Evolutionary conservation across 306 rosid genomes (phyloP).

Genomic region (Ormosia emarginata): DNA sequence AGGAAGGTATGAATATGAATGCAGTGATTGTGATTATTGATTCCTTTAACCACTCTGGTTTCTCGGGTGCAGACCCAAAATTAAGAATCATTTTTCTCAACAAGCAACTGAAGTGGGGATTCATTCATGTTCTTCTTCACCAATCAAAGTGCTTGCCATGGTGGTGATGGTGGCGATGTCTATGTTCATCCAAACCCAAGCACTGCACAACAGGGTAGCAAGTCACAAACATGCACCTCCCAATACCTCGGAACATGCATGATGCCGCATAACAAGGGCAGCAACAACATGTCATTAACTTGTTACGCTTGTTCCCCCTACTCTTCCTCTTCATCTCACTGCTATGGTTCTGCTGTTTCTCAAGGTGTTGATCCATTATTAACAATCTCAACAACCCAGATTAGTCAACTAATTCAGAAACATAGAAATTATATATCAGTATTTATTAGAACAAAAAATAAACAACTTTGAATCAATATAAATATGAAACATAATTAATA

Average conservation of each 20-base stretch:
- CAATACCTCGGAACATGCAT: conserved; percentile 47
- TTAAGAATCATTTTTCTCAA: background rate
- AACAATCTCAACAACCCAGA: background rate
- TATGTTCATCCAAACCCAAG: conserved; percentile 53
- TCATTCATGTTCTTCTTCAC: background rate
- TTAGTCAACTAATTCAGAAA: conserved; percentile 8
- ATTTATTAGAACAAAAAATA: background rate
- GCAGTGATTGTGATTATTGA: background rate
- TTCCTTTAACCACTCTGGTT: background rate
- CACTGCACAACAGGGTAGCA: conserved; percentile 66
- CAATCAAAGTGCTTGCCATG: conserved; percentile 47
- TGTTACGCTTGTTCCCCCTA: background rate
- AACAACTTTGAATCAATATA: background rate
- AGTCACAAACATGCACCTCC: conserved; percentile 63
- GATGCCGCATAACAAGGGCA: conserved; percentile 40
- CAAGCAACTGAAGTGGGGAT: background rate
- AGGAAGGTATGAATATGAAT: background rate
- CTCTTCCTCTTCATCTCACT: conserved; percentile 33
- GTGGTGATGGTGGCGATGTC: conserved; percentile 49
- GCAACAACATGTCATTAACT: conserved; percentile 13
- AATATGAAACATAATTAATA: background rate
- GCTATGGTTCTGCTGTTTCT: conserved; percentile 7
- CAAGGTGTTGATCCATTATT: conserved; percentile 32
- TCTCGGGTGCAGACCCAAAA: background rate
- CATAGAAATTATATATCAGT: background rate